Evolutionary conservation across 192 early-diverging fungal genomes (phyloP).

Genomic region (Fimicolochytrium jonesii): DNA sequence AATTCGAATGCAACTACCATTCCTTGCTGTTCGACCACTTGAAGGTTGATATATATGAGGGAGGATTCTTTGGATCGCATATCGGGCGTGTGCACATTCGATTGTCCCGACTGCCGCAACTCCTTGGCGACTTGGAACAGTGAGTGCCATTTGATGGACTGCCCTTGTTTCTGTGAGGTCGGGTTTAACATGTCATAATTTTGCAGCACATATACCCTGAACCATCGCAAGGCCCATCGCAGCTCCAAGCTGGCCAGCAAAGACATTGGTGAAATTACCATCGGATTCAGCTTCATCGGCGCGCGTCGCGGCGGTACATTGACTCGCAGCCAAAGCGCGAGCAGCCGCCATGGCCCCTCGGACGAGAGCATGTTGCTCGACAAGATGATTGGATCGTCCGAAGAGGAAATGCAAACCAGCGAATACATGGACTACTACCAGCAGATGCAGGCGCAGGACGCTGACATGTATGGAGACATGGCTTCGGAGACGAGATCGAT

Average conservation of each 20-base stretch:
- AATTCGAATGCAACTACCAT: slow-evolving; percentile 30
- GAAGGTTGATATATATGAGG: slow-evolving; percentile 25
- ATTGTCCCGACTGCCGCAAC: slow-evolving; percentile 21
- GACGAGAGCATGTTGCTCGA: slow-evolving; percentile 5
- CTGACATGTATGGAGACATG: background rate
- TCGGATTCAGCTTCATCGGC: slow-evolving; percentile 20
- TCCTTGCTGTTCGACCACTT: slow-evolving; percentile 35
- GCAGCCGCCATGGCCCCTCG: background rate
- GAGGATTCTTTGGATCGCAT: slow-evolving; percentile 22
- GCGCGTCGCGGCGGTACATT: background rate
- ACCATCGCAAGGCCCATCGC: slow-evolving; percentile 22
- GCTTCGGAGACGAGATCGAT: slow-evolving; percentile 12
- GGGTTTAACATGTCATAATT: no score
- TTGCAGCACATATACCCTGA: slow-evolving; percentile 15
- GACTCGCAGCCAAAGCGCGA: background rate
- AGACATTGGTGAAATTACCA: slow-evolving; percentile 19
- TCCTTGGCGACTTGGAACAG: slow-evolving; percentile 25
- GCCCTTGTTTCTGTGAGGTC: no score
- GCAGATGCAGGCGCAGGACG: background rate
- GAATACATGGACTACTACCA: slow-evolving; percentile 11
- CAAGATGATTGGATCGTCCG: background rate
- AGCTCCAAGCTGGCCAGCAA: slow-evolving; percentile 15
- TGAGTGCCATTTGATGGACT: background rate
- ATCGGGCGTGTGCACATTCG: slow-evolving; percentile 26
- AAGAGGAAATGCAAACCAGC: background rate